Conservation (phyloP, 768 basidiomycete genomes). For the Pulveroboletus sp. region DNA sequence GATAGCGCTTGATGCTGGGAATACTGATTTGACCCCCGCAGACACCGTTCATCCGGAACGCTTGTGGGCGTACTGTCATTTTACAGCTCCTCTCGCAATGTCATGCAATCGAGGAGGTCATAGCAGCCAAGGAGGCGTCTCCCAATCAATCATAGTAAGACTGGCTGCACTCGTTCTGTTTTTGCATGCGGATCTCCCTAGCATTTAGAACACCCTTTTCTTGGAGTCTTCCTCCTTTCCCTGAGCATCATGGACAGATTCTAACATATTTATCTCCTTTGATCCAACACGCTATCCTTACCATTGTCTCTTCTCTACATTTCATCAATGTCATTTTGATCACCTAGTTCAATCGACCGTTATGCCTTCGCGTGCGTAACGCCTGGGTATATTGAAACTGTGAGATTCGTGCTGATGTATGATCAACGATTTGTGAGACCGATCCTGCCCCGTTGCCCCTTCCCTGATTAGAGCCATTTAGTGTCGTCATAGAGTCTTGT, state of each 20-base stretch:
- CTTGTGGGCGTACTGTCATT: constrained; percentile 65
- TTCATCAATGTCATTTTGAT: background rate
- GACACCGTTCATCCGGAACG: constrained; percentile 62
- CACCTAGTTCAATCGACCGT: constrained; percentile 1
- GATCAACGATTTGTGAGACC: too few relatives aligned
- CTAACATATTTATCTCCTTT: constrained; percentile 1
- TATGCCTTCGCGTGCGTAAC: background rate
- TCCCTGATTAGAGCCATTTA: too few relatives aligned
- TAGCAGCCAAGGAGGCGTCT: constrained; percentile 15
- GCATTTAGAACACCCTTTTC: background rate
- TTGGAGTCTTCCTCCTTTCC: background rate
- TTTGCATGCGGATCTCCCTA: background rate
- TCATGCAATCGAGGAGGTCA: constrained; percentile 54
- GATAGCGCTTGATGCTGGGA: background rate
- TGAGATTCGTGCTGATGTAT: too few relatives aligned
- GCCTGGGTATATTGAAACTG: background rate
- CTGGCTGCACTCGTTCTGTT: background rate
- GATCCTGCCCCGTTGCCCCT: too few relatives aligned
- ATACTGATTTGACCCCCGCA: constrained; percentile 24
- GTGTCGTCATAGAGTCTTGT: too few relatives aligned
- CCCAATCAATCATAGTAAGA: background rate
- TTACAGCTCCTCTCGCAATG: constrained; percentile 63
- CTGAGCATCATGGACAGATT: background rate
- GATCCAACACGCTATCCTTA: background rate
- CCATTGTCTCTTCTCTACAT: background rate